phyloP scores from a whole-genome alignment of 2,329 filamentous ascomycete species.

The Balansia obtecta region DNA sequence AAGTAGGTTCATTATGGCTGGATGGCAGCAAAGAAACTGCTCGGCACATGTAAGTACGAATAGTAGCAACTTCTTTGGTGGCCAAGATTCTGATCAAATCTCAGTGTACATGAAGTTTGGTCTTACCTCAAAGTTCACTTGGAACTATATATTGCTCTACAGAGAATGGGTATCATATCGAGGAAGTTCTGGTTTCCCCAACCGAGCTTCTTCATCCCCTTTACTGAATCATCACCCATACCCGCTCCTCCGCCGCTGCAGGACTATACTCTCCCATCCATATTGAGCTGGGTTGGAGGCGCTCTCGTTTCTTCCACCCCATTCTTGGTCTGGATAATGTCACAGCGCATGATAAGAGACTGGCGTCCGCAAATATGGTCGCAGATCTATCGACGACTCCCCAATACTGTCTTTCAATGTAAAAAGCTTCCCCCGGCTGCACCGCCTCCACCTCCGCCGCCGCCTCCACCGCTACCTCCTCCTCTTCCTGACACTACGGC shows the following conservation, averaged over 20 bases:
- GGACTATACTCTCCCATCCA: constrained; percentile 23
- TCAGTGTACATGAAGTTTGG: constrained; percentile 21
- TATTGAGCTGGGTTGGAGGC: constrained; percentile 31
- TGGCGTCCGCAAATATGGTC: constrained; percentile 25
- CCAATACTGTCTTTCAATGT: constrained; percentile 22
- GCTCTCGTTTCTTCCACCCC: constrained; percentile 32
- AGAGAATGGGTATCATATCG: constrained; percentile 36
- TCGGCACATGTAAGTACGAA: constrained; percentile 17
- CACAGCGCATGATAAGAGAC: constrained; percentile 24
- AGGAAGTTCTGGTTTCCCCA: constrained; percentile 29
- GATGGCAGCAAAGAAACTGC: constrained; percentile 11
- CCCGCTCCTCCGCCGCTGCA: constrained; percentile 29
- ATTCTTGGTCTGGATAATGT: constrained; percentile 33
- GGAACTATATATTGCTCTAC: constrained; percentile 39
- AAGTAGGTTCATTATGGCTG: constrained; percentile 14
- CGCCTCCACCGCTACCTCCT: constrained; percentile 11
- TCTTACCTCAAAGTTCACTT: constrained; percentile 36
- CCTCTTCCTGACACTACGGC: constrained; percentile 9
- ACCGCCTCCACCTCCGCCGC: constrained; percentile 9
- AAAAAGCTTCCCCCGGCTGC: constrained; percentile 12
- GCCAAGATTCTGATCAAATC: constrained; percentile 6
- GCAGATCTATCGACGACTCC: constrained; percentile 26
- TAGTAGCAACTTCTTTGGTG: not conserved
- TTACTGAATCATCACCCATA: constrained; percentile 38
- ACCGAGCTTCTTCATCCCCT: constrained; percentile 41